Evolutionary conservation across 352 stramenopile genomes (phyloP), one percentile per base, ranked within the genome.

Genomic region (Phytophthora megakarya): DNA sequence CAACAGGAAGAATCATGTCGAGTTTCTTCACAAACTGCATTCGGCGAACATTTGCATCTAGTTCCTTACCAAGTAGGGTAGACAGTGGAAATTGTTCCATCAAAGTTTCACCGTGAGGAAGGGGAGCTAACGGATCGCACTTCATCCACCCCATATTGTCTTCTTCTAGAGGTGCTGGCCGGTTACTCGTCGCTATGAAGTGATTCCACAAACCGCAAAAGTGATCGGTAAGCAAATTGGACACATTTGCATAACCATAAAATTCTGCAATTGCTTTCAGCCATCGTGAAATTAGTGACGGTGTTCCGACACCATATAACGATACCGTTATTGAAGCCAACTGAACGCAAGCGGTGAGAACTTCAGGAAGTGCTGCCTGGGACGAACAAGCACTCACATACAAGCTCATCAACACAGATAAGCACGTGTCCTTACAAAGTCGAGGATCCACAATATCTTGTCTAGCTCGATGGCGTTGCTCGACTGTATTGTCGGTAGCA

Each of bases 341-440:
- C 10, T 75, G 63, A 19, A 88, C 60, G 39, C 79, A 86, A 30
- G 85, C 67, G 13, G 64, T 56, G n/a, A 94, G 55, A 26, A 78
- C 80, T 39, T 79, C 70, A 0, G 83, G 74, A 16, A 94, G 43
- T 5, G 78, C 80, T 15, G 69, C 72, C 49, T 84, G 67, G 47
- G 70, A 87, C 6, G 83, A 90, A 22, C 81, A 88, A 11, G 83
- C 83, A 25, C 85, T 82, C 22, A 92, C 70, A 43, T 87, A 91
- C 16, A 91, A 57, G n/a, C 73, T 77, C 5, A 86, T 35, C 18
- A 87, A 51, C 15, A 90, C 65, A 22, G 78, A 73, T 42, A 88
- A 33, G 19, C 73, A 87, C 8, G 65, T 46, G 12, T 84, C 78
- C 38, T 74, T 72, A 16, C 57, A 63, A 11, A 70, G 39, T 16